Evolutionary conservation across 352 stramenopile genomes (phyloP).

Genomic region (Phytophthora citricola): DNA sequence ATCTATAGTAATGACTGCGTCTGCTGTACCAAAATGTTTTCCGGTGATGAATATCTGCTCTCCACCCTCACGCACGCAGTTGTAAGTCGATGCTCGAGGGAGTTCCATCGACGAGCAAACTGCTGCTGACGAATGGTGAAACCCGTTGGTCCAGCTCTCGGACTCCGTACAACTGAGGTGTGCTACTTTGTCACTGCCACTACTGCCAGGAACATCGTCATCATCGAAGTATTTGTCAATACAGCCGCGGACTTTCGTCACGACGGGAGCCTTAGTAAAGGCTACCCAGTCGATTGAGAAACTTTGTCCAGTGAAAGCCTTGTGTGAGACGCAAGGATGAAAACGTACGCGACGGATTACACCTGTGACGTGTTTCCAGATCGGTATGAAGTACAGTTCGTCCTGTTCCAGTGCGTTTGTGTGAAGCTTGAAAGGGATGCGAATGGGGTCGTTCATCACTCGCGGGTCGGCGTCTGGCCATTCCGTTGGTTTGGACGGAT

Average conservation of each 20-base stretch:
- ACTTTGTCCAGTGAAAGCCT: conserved; percentile 51
- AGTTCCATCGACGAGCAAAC: conserved; percentile 55
- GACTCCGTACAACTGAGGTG: conserved; percentile 60
- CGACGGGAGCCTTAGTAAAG: conserved; percentile 71
- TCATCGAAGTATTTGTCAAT: conserved; percentile 77
- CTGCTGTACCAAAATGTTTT: conserved; percentile 74
- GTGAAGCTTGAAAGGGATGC: conserved; percentile 61
- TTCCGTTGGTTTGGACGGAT: conserved; percentile 31
- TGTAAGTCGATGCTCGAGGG: conserved; percentile 73
- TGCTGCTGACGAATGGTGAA: conserved; percentile 49
- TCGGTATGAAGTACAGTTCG: conserved; percentile 68
- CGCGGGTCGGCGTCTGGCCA: conserved; percentile 46
- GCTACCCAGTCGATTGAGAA: conserved; percentile 79
- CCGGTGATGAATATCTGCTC: conserved; percentile 68
- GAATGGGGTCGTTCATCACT: conserved; percentile 52
- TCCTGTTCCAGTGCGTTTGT: conserved; percentile 29
- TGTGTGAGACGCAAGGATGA: conserved; percentile 53
- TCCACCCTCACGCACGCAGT: conserved; percentile 64
- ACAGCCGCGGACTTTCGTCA: conserved; percentile 80
- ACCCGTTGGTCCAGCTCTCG: conserved; percentile 50
- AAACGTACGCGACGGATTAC: conserved; percentile 70
- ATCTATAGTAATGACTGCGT: conserved; percentile 77
- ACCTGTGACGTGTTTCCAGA: conserved; percentile 66
- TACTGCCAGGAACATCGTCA: conserved; percentile 10
- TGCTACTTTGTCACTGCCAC: conserved; percentile 12